Evolutionary conservation across 2,329 filamentous ascomycete genomes (phyloP).

Genomic region (Diaporthe velutina): DNA sequence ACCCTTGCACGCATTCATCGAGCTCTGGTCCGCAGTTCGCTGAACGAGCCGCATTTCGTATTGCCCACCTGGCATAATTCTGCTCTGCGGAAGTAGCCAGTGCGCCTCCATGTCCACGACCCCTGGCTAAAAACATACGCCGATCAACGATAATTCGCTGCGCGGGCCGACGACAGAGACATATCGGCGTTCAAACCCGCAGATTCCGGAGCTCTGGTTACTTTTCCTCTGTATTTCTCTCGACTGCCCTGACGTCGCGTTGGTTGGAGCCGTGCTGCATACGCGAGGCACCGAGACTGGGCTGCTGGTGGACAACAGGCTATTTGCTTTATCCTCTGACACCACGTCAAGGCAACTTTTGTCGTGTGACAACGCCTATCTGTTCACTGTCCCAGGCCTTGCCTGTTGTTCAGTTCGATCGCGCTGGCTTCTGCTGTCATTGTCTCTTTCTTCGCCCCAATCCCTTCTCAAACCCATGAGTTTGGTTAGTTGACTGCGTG

Average conservation of each 20-base stretch:
- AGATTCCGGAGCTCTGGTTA: not conserved
- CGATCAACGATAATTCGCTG: not conserved
- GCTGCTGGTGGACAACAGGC: not conserved
- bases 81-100: not conserved
- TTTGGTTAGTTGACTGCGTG: not conserved
- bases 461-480: not conserved
- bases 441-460: not conserved
- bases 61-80: not conserved
- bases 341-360: not conserved
- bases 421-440: not conserved
- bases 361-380: not conserved
- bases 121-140: not conserved
- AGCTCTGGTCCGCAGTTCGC: not conserved
- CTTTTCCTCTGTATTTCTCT: not conserved
- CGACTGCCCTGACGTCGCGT: not conserved
- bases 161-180: not conserved
- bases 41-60: conserved; percentile 8
- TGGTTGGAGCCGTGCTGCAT: conserved; percentile 1
- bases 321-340: not conserved
- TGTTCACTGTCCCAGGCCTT: not conserved
- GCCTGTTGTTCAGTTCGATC: not conserved
- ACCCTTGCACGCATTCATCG: not conserved
- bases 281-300: not conserved
- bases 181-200: conserved; percentile 3
- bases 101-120: not conserved